Evolutionary conservation across 106 monocot genomes (phyloP), one percentile per base, ranked within the genome.

Genomic region (Triglochin maritima): DNA sequence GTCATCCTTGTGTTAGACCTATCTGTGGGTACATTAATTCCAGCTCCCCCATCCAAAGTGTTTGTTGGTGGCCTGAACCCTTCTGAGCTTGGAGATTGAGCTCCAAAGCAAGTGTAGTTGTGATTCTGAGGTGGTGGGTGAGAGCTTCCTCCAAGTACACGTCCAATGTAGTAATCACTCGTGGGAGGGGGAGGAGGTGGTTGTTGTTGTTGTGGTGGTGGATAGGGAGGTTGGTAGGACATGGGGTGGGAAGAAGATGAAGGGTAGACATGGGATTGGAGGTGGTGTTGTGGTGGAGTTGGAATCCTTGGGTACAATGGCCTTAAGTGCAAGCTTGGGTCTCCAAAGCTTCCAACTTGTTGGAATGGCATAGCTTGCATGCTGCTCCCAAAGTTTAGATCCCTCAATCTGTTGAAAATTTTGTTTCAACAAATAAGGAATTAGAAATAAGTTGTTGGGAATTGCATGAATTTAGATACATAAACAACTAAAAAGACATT

Each of bases 131-230:
- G 66, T 17, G 72, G 83, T 9, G 74, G 47, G 5, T 72, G 81
- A 3, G 84, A 49, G n/a, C 61, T 67, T 11, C 81, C 71, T 7
- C 66, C 45, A 49, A 90, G 65, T 46, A 81, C 85, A 53, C 89
- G 89, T 11, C 90, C 94, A 9, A 90, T 64, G 66, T 79, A 89
- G 73, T 87, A 94, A 15, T 94, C 87, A 4, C 71, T 63, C 45
- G 59, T 42, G 2, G 79, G 45, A 5, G 77, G 82, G 59, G 77
- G 79, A 52, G 71, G 70, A 17, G 70, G 76, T n/a, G n/a, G n/a
- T n/a, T n/a, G n/a, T n/a, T n/a, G n/a, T n/a, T n/a, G n/a, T n/a
- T n/a, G n/a, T n/a, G n/a, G n/a, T n/a, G 12, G 75, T 62, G 44
- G 55, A 15, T 63, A 60, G 44, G 41, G 15, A 53, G 52, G 44